Evolutionary conservation across 352 stramenopile species (phyloP).

Genomic region (Phytophthora melonis): DNA sequence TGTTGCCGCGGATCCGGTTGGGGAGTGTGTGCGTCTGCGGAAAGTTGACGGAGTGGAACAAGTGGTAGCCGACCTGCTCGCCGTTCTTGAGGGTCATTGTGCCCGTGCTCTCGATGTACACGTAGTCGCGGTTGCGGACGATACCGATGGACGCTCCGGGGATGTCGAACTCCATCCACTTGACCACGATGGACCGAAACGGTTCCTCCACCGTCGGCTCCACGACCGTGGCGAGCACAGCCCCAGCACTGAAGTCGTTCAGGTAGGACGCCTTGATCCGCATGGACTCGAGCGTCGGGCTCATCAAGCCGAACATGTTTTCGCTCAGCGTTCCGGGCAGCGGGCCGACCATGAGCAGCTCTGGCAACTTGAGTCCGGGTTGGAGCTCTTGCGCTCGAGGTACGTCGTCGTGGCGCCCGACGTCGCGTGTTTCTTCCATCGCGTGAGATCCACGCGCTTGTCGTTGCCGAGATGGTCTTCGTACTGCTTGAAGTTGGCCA

Average conservation of each 20-base stretch:
- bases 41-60: conserved; percentile 35
- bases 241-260: conserved; percentile 45
- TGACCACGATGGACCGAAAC: conserved; percentile 47
- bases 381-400: conserved; percentile 32
- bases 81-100: conserved; percentile 9
- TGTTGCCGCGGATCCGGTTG: conserved; percentile 39
- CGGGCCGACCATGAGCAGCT: conserved; percentile 40
- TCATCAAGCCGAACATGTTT: conserved; percentile 52
- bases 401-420: conserved; percentile 30
- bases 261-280: conserved; percentile 43
- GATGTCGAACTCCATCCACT: conserved; percentile 50
- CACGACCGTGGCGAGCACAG: conserved; percentile 54
- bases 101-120: conserved; percentile 28
- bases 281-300: conserved; percentile 43
- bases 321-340: conserved; percentile 45
- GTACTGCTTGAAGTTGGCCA: conserved; percentile 38
- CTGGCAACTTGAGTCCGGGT: conserved; percentile 32
- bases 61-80: conserved; percentile 30
- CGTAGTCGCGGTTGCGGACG: conserved; percentile 26
- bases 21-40: conserved; percentile 22
- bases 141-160: conserved; percentile 33
- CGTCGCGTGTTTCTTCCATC: conserved; percentile 31
- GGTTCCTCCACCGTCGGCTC: conserved; percentile 54
- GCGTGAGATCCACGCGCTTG: conserved; percentile 28
- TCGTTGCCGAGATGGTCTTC: conserved; percentile 33